A percentile compares a stretch with the other conserved stretches of the same genome.
These are phyloP conservation scores for Rhododendron henanense DNA, from an alignment of 148 eudicot genomes.

Conservation along the genomic window DNA sequence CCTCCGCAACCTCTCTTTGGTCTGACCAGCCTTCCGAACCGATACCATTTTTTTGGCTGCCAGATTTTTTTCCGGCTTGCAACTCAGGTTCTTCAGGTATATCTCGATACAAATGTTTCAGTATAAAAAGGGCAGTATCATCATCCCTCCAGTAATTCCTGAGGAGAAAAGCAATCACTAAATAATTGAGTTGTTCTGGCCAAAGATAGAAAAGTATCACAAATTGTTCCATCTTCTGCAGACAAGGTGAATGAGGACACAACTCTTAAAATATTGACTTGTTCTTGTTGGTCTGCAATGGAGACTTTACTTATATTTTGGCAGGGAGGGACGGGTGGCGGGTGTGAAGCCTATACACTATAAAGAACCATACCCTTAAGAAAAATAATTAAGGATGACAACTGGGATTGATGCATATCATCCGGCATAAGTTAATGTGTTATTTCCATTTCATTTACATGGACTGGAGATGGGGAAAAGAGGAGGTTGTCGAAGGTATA, in stretches of 20 bases:
- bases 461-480: neutral
- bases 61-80: slow-evolving; percentile 7
- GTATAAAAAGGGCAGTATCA: slow-evolving; percentile 87
- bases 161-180: slow-evolving; percentile 10
- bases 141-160: slow-evolving; percentile 94
- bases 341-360: neutral
- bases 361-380: neutral
- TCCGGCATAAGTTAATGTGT: neutral
- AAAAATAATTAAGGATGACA: neutral
- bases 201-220: neutral
- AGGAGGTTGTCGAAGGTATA: neutral
- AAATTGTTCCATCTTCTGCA: neutral
- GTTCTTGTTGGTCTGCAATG: neutral
- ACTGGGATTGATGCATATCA: neutral
- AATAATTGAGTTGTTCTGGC: neutral
- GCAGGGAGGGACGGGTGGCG: neutral
- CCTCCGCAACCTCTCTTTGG: slow-evolving; percentile 33
- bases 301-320: neutral
- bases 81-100: slow-evolving; percentile 48
- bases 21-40: slow-evolving; percentile 26
- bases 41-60: slow-evolving; percentile 16
- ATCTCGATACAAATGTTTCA: slow-evolving; percentile 76
- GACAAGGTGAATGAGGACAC: neutral
- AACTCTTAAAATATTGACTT: neutral
- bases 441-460: neutral